Evolutionary conservation across 1,139 yeast genomes (phyloP).

Genomic region (Entelexis sorbosivorans): DNA sequence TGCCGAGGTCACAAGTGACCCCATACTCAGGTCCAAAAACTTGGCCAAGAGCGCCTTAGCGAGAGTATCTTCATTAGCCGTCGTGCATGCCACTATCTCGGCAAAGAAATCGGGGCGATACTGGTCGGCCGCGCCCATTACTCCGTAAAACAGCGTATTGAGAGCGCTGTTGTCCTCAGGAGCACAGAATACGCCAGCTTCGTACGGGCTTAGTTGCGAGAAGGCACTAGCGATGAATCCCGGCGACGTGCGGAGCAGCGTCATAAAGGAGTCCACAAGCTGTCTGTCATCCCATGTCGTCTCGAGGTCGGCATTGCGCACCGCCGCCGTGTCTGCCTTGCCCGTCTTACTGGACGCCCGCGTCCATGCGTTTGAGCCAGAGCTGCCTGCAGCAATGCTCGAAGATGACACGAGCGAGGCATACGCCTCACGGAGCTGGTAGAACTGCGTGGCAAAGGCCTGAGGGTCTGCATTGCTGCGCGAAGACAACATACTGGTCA

Average conservation of each 20-base stretch:
- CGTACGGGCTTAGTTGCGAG: constrained; percentile 25
- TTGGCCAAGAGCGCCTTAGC: not conserved
- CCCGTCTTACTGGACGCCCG: constrained; percentile 7
- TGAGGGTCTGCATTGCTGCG: constrained; percentile 9
- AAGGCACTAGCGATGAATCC: constrained; percentile 30
- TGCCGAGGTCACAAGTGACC: not conserved
- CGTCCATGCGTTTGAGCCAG: constrained; percentile 8
- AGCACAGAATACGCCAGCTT: constrained; percentile 25
- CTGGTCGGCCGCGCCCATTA: constrained; percentile 22
- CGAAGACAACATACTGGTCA: constrained; percentile 1
- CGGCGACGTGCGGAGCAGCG: constrained; percentile 31
- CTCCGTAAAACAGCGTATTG: constrained; percentile 28
- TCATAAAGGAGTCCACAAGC: constrained; percentile 29
- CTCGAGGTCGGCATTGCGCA: constrained; percentile 2
- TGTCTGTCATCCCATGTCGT: constrained; percentile 26
- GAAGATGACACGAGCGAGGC: constrained; percentile 12
- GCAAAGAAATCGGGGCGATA: constrained; percentile 29
- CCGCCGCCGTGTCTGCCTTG: not conserved
- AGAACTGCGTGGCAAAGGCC: constrained; percentile 14
- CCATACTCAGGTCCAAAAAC: constrained; percentile 9
- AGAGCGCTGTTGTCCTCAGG: constrained; percentile 27
- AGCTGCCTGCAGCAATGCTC: constrained; percentile 6
- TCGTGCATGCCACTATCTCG: constrained; percentile 8
- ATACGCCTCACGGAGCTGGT: constrained; percentile 20
- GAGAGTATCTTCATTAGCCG: not conserved